These are phyloP conservation scores for Suhomyces emberorum DNA, from an alignment of 805 yeast species.

Conservation along the genomic window DNA sequence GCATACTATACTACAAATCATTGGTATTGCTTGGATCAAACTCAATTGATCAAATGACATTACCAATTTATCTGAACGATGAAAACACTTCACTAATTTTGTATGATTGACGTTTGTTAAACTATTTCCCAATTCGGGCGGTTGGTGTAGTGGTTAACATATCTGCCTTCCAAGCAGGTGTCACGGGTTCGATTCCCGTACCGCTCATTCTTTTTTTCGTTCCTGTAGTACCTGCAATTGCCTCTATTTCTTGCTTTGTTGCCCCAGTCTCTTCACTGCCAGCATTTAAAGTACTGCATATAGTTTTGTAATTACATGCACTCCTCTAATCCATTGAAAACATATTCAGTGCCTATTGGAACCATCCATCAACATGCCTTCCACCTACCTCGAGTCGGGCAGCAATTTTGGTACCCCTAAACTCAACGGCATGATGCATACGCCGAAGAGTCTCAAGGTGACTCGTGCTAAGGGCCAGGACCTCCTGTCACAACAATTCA, in stretches of 20 bases:
- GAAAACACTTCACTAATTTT: too few species aligned
- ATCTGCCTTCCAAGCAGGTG: constrained; percentile 92
- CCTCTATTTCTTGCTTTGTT: too few species aligned
- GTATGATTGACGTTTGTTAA: too few species aligned
- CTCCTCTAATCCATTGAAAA: neutral
- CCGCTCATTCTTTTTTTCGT: constrained; percentile 55
- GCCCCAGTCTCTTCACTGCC: too few species aligned
- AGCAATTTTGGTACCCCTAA: constrained; percentile 10
- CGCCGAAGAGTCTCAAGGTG: constrained; percentile 20
- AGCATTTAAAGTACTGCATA: neutral
- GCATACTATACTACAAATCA: too few species aligned
- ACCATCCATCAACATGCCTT: constrained; percentile 5
- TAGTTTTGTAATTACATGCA: too few species aligned
- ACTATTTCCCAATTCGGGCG: constrained; percentile 44
- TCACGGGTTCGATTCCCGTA: constrained; percentile 94
- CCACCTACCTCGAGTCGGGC: constrained; percentile 8
- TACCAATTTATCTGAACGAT: too few species aligned
- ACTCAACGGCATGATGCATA: constrained; percentile 9
- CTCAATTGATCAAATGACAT: too few species aligned
- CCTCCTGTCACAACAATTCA: constrained; percentile 48
- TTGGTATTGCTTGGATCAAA: too few species aligned
- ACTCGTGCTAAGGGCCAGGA: constrained; percentile 15
- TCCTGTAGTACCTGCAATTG: too few species aligned
- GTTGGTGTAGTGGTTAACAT: constrained; percentile 92
- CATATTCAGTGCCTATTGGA: neutral